phyloP scores from a whole-genome alignment of 257 asterid genomes.

The Leptodermis oblonga region DNA sequence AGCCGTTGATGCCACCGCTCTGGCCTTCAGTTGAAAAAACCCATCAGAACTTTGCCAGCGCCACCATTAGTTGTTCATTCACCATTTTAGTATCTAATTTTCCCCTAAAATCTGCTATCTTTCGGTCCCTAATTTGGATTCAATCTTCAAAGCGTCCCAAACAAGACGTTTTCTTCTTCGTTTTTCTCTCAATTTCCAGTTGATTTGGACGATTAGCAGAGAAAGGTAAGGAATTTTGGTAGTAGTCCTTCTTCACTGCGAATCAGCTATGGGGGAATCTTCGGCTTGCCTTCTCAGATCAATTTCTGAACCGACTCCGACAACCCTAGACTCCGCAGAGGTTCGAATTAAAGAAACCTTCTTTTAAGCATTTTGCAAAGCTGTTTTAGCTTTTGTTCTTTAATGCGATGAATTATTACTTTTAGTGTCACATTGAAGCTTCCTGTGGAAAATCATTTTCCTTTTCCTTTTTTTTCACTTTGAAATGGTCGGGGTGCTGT shows the following conservation, averaged over 20 bases:
- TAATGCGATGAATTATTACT: neutral
- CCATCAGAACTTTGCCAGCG: neutral
- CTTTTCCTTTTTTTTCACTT: neutral
- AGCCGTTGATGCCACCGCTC: conserved; percentile 28
- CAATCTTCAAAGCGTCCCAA: neutral
- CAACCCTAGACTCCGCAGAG: conserved; percentile 38
- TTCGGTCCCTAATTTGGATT: neutral
- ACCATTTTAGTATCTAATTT: no score
- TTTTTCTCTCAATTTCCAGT: neutral
- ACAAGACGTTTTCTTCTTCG: neutral
- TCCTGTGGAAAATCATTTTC: neutral
- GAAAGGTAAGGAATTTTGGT: neutral
- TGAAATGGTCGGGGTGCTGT: no score
- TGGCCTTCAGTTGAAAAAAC: conserved; percentile 3
- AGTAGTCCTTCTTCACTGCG: neutral
- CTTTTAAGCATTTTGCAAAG: neutral
- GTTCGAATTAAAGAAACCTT: conserved; percentile 23
- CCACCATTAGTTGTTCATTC: neutral
- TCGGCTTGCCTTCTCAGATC: conserved; percentile 54
- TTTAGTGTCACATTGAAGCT: neutral
- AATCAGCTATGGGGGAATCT: conserved; percentile 55
- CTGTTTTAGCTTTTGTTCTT: neutral
- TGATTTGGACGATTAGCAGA: neutral
- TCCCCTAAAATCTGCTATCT: no score
- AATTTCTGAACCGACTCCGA: conserved; percentile 53